Base-by-base conservation (phyloP, 1,139 yeast species). In the Yamadazyma sp. region DNA sequence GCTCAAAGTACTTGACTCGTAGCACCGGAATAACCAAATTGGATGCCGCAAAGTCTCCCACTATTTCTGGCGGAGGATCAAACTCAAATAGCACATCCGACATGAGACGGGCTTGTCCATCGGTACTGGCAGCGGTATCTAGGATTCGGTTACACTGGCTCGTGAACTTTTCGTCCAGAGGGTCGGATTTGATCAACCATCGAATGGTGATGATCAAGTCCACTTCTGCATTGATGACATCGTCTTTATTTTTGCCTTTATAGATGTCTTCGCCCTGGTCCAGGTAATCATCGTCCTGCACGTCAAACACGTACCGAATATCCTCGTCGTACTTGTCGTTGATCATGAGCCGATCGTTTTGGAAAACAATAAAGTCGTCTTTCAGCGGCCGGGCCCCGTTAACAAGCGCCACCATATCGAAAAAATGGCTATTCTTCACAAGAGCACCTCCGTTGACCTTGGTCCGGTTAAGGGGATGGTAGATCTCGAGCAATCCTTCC, bases 301-400 rank as follows among this genome's bases (percentile, higher is more conserved):
- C 70, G 39, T 82, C 88, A 56, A 83, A 83, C 61, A 85, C 80
- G 52, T 84, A 85, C 40, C 75, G 66, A 15, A 84, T 75, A 56
- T 85, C 92, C 47, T 82, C 89, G 53, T 85, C 94, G 46, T 77
- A 81, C 38, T 78, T 63, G 55, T 85, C 92, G 40, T 78, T 80
- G 29, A 80, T 35, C 7, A 16, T 9, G 5, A 11, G 29, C 14
- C 3, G 16, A 10, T 14, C 21, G 8, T 18, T 8, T 5, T 18
- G 21, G 8, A 18, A 18, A 8, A 8, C 21, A 5, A 5, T 8
- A 18, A 18, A 18, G 8, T 18, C 21, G 8, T 18, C 5, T 8
- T 8, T 18, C 21, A 6, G 21, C 21, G 10, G 9, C 9, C 16
- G 4, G 29, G 29, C 9, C 12, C 29, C 4, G 4, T 26, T 13